Conservation (phyloP, 2,329 filamentous ascomycete species). For the Cytospora mali region DNA sequence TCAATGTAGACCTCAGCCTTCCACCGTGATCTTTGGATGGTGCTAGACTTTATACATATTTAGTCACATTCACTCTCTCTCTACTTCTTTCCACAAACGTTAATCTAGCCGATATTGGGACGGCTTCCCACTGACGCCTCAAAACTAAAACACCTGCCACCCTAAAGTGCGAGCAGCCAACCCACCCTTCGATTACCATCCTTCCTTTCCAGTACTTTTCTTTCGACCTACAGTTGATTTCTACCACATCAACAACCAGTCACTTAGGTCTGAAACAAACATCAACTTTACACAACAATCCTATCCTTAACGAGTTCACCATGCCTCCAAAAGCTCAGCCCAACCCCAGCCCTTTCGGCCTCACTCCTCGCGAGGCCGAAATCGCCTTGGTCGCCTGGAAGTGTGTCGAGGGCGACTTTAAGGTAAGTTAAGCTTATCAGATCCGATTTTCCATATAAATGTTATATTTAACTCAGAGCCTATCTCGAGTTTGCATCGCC, state of each 20-base stretch:
- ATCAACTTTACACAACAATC: neutral
- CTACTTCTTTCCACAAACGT: no score
- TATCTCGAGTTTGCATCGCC: neutral
- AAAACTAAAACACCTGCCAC: neutral
- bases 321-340: neutral
- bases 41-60: neutral
- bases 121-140: neutral
- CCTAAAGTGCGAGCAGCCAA: neutral
- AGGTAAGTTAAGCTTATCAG: neutral
- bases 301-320: neutral
- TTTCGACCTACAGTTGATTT: no score
- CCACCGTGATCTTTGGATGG: neutral
- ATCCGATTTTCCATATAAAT: no score
- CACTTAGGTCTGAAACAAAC: neutral
- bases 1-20: neutral
- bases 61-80: neutral
- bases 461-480: neutral
- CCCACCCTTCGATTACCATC: neutral
- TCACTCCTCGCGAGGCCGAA: slow-evolving; percentile 2
- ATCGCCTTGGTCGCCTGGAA: slow-evolving; percentile 11
- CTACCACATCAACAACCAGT: neutral
- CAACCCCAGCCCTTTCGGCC: neutral
- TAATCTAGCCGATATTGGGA: neutral
- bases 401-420: neutral
- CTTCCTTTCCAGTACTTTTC: neutral